Evolutionary conservation across 805 yeast genomes (phyloP).

Genomic region (Starmerella geochares): DNA sequence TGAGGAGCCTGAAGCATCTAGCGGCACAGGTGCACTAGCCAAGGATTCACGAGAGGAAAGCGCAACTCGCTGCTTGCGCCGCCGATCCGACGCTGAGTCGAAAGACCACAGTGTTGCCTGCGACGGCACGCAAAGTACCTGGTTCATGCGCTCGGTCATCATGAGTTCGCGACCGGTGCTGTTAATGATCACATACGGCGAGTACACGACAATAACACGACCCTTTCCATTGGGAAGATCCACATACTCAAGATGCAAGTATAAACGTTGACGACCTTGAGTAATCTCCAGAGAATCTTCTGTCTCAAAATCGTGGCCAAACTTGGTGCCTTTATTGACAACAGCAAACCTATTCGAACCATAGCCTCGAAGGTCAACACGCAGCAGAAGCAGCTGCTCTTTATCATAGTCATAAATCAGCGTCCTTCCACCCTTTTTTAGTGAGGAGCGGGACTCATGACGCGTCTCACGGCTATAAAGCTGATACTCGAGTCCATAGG

Average conservation of each 20-base stretch:
- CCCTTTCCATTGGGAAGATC: conserved; percentile 24
- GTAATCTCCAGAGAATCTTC: conserved; percentile 38
- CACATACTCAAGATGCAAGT: conserved; percentile 55
- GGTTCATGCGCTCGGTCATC: conserved; percentile 46
- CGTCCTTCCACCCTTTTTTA: conserved; percentile 56
- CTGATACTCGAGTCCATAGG: conserved; percentile 65
- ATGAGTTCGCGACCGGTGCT: conserved; percentile 59
- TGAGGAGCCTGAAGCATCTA: conserved; percentile 83
- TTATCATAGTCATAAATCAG: conserved; percentile 73
- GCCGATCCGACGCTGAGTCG: conserved; percentile 53
- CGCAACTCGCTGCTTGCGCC: conserved; percentile 50
- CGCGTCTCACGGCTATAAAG: conserved; percentile 65
- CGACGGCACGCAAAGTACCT: conserved; percentile 36
- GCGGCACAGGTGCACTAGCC: conserved; percentile 64
- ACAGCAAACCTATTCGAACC: conserved; percentile 63
- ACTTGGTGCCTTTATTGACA: conserved; percentile 33
- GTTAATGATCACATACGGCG: conserved; percentile 79
- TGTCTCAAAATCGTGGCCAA: conserved; percentile 42
- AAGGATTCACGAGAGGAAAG: conserved; percentile 44
- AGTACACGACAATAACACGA: conserved; percentile 39
- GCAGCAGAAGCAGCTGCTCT: conserved; percentile 57
- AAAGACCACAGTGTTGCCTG: conserved; percentile 80
- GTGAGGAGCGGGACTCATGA: conserved; percentile 52
- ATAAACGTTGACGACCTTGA: conserved; percentile 58
- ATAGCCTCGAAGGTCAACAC: conserved; percentile 52